Evolutionary conservation across 2,329 filamentous ascomycete genomes (phyloP), one percentile per base, ranked within the genome.

Genomic region (Trichoderma guizhouense): DNA sequence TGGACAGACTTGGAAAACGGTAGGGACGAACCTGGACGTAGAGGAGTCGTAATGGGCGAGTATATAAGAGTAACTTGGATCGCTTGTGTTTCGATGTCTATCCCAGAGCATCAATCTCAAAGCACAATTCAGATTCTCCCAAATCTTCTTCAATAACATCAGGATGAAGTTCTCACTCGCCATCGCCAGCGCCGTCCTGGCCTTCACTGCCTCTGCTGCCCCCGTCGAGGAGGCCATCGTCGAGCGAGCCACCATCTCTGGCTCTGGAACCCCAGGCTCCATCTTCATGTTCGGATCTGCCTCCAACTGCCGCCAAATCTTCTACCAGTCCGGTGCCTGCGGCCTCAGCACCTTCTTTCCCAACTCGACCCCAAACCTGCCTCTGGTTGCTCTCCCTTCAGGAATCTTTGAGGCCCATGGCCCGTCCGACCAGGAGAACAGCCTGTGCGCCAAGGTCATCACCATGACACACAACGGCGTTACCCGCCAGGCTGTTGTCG

Each of bases 271-370:
- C n/a, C n/a, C 21, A 7, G 72, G 72, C 36, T 73, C 72, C 30
- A 72, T 73, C 60, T 73, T 69, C 70, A 36, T 53, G 24, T 73
- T 73, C 72, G 72, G 71, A 32, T 65, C 57, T 3, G 58, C 63
- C 5, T 61, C 72, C 58, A 61, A 34, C 64, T 69, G 64, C 26
- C 70, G 72, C 5, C 5, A 53, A 3, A 11, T 73, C 53, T 73
- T 73, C 60, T 73, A 61, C 58, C 34, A 73, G 21, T 70, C n/a
- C 15, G 72, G 72, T 12, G 70, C 72, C 34, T 73, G 72, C 36
- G 72, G 72, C n/a, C 70, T 73, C 28, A 73, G 72, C 72, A 73
- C 72, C 26, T 73, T 66, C 65, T 72, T 72, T 21, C 24, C 68
- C 62, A 66, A 68, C 58, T 4, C 64, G 47, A 69, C 72, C 51